These are phyloP conservation scores for Paraurostyla sp. DNA, from an alignment of 73 alveolate species.

Conservation along the genomic window DNA sequence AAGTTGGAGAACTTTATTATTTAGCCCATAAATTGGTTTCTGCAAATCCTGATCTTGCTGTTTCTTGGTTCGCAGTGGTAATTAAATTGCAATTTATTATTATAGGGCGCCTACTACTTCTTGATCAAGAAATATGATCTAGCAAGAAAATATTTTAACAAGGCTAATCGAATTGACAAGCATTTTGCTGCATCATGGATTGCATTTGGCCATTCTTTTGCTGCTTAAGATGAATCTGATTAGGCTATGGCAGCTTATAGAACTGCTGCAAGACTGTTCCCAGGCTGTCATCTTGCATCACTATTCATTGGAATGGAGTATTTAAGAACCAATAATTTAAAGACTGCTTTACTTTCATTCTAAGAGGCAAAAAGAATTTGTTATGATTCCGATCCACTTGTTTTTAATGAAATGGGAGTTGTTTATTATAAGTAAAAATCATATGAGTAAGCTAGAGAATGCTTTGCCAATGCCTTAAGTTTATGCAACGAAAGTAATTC, in stretches of 20 bases:
- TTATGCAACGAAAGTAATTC: slow-evolving; percentile 93
- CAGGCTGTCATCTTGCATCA: slow-evolving; percentile 97
- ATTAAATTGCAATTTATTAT: neutral
- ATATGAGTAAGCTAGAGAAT: slow-evolving; percentile 90
- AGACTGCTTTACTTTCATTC: slow-evolving; percentile 96
- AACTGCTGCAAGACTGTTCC: slow-evolving; percentile 97
- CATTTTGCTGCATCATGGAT: slow-evolving; percentile 97
- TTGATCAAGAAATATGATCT: slow-evolving; percentile 96
- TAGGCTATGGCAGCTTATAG: slow-evolving; percentile 98
- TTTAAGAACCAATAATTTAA: slow-evolving; percentile 94
- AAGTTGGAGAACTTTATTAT: slow-evolving; percentile 95
- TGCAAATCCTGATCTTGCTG: slow-evolving; percentile 93
- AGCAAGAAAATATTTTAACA: slow-evolving; percentile 95
- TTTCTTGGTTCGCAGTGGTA: slow-evolving; percentile 98
- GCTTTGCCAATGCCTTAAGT: slow-evolving; percentile 85
- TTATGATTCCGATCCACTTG: slow-evolving; percentile 93
- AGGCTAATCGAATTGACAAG: slow-evolving; percentile 95
- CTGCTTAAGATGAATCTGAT: slow-evolving; percentile 98
- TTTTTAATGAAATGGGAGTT: slow-evolving; percentile 98
- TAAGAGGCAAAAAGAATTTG: slow-evolving; percentile 91
- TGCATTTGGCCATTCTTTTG: slow-evolving; percentile 97
- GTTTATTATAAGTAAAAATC: slow-evolving; percentile 89
- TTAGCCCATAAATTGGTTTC: slow-evolving; percentile 95
- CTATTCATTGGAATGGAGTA: slow-evolving; percentile 99
- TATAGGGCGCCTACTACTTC: slow-evolving; percentile 92